Conservation (phyloP, 495 filamentous ascomycete species). For the Staphylotrichum tortipilum region DNA sequence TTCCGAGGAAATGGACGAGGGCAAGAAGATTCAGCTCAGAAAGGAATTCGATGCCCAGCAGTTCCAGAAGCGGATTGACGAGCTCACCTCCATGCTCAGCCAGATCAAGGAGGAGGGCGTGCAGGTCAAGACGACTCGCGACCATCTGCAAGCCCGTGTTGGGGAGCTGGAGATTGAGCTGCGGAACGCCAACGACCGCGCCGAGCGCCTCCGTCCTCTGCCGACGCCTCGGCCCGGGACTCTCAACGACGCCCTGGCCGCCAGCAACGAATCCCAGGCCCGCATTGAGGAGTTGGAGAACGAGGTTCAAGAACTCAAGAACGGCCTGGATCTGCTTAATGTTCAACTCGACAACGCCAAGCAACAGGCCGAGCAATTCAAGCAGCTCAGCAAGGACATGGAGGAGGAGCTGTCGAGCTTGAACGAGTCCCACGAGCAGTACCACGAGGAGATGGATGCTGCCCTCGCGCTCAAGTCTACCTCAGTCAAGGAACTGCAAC, state of each 20-base stretch:
- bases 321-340: constrained; percentile 65
- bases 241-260: constrained; percentile 35
- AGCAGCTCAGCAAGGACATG: constrained; percentile 74
- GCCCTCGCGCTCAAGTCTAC: constrained; percentile 63
- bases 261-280: constrained; percentile 45
- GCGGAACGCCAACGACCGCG: constrained; percentile 75
- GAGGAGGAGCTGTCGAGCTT: constrained; percentile 79
- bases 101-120: constrained; percentile 75
- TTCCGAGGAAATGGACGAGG: constrained; percentile 72
- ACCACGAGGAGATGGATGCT: constrained; percentile 72
- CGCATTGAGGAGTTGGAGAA: constrained; percentile 79
- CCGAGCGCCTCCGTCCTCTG: constrained; percentile 66
- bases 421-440: constrained; percentile 75
- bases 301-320: constrained; percentile 74
- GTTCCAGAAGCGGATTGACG: constrained; percentile 79
- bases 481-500: constrained; percentile 68
- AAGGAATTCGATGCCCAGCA: constrained; percentile 85
- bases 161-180: constrained; percentile 84
- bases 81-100: constrained; percentile 69
- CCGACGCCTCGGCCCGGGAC: constrained; percentile 50
- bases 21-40: constrained; percentile 64
- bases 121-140: constrained; percentile 71
- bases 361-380: constrained; percentile 75
- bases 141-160: constrained; percentile 77
- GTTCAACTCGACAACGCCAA: constrained; percentile 71